A percentile compares a stretch with the other conserved stretches of the same genome.
Evolutionary conservation across 306 rosid species (phyloP).

Genomic region (Myrica gale): DNA sequence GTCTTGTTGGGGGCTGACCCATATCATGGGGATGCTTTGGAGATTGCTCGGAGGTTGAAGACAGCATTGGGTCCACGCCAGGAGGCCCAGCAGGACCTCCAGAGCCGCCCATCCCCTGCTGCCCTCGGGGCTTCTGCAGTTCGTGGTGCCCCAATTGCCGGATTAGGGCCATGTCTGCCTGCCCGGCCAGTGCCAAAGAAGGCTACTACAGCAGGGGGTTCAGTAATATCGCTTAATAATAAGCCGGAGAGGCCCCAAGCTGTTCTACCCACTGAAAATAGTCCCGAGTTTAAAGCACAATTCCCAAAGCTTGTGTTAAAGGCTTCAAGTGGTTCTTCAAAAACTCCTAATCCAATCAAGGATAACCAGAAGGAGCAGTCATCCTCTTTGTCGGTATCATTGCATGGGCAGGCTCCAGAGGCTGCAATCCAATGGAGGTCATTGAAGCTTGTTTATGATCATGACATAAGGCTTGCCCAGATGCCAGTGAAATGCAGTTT

Average conservation of each 20-base stretch:
- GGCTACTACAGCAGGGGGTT: constrained; percentile 38
- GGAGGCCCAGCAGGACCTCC: constrained; percentile 93
- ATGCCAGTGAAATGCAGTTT: constrained; percentile 65
- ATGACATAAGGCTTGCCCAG: constrained; percentile 90
- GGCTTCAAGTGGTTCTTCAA: constrained; percentile 61
- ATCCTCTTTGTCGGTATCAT: constrained; percentile 32
- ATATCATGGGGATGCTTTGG: constrained; percentile 72
- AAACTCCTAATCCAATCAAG: constrained; percentile 30
- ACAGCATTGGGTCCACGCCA: constrained; percentile 72
- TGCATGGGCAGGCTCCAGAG: constrained; percentile 32
- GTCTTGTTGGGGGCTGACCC: constrained; percentile 69
- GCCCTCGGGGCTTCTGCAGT: constrained; percentile 97
- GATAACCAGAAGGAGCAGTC: constrained; percentile 46
- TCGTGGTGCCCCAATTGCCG: constrained; percentile 88
- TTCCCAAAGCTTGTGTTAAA: constrained; percentile 60
- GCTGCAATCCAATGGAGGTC: constrained; percentile 57
- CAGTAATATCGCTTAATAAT: constrained; percentile 37
- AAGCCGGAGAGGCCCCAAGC: constrained; percentile 59
- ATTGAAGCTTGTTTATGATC: constrained; percentile 68
- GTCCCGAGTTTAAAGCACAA: constrained; percentile 52
- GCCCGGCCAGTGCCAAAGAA: constrained; percentile 71
- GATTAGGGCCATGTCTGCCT: constrained; percentile 80
- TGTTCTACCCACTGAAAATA: constrained; percentile 53
- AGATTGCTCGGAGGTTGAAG: constrained; percentile 72
- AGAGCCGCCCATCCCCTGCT: constrained; percentile 99